Base-by-base conservation (phyloP, 1,139 yeast genomes). In the Nakaseomyces delphensis region DNA sequence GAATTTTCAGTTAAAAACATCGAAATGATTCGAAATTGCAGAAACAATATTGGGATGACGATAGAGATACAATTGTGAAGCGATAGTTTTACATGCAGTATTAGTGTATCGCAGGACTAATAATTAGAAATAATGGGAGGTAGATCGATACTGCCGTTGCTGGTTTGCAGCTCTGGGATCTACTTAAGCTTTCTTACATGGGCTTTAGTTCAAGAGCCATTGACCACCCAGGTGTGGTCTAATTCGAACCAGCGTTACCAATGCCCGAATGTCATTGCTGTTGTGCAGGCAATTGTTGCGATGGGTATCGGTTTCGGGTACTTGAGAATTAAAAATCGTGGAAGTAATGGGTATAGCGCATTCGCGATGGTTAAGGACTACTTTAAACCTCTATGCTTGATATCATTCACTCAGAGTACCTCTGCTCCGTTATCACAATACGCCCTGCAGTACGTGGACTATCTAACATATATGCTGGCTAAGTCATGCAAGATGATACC, bases 401-500 rank as follows among this genome's bases (percentile, higher is more conserved):
- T 89, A 13, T 82, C 97, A 0, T 48, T 81, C 8, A 77, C 95
- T 8, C 89, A 91, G 52, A 79, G 94, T 36, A 56, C 87, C 19
- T 79, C 96, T 0, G 74, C 91, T 1, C 96, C 96, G 63, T 83
- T 52, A 83, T 95, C 29, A 74, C 83, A 62, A 69, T 79, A 47
- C 40, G 77, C 95, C 10, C 68, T 91, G 48, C 70, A 74, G 42
- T 86, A 91, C 58, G 93, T 91, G 36, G 95, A 86, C 59, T 91
- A 85, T 59, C 69, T 91, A 57, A 83, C 94, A 0, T 81, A 77
- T 54, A 72, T 91, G 51, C 71, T 91, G 48, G 95, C 96, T 31
- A 91, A 91, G 60, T 83, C 95, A 41, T 91, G 98, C 61, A 91
- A 91, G 57, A 71, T 91, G 60, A 77, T 91, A 27, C 99, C 99